Conservation (phyloP, 2,329 filamentous ascomycete genomes). For the Emergomyces pasteurianus region DNA sequence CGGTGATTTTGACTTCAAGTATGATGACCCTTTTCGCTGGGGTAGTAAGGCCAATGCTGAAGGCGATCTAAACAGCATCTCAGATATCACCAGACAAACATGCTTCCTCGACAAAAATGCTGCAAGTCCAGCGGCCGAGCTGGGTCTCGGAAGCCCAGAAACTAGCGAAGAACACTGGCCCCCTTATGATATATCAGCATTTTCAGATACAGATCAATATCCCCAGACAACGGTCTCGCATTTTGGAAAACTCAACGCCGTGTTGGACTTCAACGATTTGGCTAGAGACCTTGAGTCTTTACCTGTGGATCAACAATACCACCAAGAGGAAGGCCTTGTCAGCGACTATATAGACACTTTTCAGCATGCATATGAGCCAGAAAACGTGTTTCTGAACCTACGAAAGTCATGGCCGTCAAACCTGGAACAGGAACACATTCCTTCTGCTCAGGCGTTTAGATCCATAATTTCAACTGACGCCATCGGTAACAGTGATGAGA, state of each 20-base stretch:
- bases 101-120: not conserved
- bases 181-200: not conserved
- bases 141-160: not conserved
- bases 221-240: not conserved
- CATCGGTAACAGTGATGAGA: not conserved
- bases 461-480: not conserved
- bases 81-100: not conserved
- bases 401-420: not conserved
- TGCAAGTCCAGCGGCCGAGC: not conserved
- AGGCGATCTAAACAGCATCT: constrained; percentile 1
- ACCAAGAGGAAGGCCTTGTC: not conserved
- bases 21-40: not conserved
- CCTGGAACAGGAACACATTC: not conserved
- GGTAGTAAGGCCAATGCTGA: constrained; percentile 3
- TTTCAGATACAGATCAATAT: not conserved
- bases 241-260: not conserved
- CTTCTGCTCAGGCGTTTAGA: not conserved
- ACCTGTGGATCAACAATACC: not conserved
- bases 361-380: not conserved
- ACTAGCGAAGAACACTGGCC: not conserved
- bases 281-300: not conserved
- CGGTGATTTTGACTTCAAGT: constrained; percentile 3
- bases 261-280: not conserved
- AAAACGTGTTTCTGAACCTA: not conserved
- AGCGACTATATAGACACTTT: not conserved